Conservation (phyloP, 371 early-diverging fungal genomes). For the Vairimorpha necatrix region DNA sequence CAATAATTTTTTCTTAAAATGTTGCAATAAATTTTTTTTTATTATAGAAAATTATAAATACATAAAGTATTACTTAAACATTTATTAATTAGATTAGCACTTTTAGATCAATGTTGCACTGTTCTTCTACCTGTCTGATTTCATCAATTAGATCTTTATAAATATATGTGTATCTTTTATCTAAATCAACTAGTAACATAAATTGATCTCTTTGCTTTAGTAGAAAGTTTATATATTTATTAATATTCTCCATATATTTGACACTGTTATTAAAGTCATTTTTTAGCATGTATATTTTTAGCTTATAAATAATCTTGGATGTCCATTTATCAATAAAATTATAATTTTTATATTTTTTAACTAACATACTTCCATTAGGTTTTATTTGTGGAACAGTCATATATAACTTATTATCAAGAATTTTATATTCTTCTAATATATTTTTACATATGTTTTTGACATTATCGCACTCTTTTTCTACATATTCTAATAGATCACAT, state of each 20-base stretch:
- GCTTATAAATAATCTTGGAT: not conserved
- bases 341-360: constrained; percentile 35
- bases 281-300: constrained; percentile 5
- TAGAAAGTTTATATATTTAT: constrained; percentile 9
- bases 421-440: constrained; percentile 21
- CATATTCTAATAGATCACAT: constrained; percentile 11
- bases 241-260: constrained; percentile 8
- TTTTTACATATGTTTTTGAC: not conserved
- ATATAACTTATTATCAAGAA: constrained; percentile 15
- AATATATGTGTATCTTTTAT: not conserved
- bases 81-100: not conserved
- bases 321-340: constrained; percentile 18
- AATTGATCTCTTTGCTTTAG: constrained; percentile 9
- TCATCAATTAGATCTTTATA: constrained; percentile 6
- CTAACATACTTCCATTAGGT: constrained; percentile 10
- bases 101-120: constrained; percentile 15
- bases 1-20: too few species aligned
- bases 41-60: too few species aligned
- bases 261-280: constrained; percentile 11
- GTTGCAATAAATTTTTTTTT: too few species aligned
- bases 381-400: constrained; percentile 38
- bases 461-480: not conserved
- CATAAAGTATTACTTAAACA: not conserved
- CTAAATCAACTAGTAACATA: constrained; percentile 3
- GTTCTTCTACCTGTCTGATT: not conserved